Base-by-base conservation (phyloP, 108 stramenopile species). In the Cyclotella atomus region DNA sequence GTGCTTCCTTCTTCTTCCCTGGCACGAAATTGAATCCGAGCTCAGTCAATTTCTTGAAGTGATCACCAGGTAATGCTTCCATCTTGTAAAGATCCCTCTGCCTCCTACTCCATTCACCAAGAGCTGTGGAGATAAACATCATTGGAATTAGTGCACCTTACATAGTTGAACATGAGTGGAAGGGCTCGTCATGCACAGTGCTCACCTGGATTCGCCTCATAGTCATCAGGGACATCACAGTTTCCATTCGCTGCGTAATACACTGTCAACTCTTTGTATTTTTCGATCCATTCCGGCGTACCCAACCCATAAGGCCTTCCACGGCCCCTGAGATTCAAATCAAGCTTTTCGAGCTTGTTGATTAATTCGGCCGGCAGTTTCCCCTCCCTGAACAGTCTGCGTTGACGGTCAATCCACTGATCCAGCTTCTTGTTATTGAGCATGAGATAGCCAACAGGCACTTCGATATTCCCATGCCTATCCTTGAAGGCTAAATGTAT, bases 321-420 rank as follows among this genome's bases (percentile, higher is more conserved):
- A 10, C 54, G 27, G 12, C 72, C 66, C 17, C 19, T 45, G 1
- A 66, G 69, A 33, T 73, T 59, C n/a, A 73, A 52, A 16, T 65
- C 72, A 52, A 73, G 14, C 27, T n/a, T 21, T 46, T 73, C 30
- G 38, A 67, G 66, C 54, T 66, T 68, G 16, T 68, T 41, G 65
- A 67, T 67, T 20, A 66, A 24, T 15, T 52, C 52, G 16, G 14
- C 30, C 6, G 33, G 28, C 20, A 70, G 21, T 46, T 70, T 59
- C 5, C 43, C 57, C 41, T 45, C 44, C 43, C 27, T 59, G 57
- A 59, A 70, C 2, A 46, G 29, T 19, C 38, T 46, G 27, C 69
- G 41, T 50, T 70, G 69, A 7, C 69, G 44, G 15, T 10, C n/a
- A 10, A 70, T 70, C 69, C 69, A 70, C 19, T 28, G n/a, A 25